Evolutionary conservation across 1,139 yeast species (phyloP).

Genomic region (Suhomyces coccinellae): DNA sequence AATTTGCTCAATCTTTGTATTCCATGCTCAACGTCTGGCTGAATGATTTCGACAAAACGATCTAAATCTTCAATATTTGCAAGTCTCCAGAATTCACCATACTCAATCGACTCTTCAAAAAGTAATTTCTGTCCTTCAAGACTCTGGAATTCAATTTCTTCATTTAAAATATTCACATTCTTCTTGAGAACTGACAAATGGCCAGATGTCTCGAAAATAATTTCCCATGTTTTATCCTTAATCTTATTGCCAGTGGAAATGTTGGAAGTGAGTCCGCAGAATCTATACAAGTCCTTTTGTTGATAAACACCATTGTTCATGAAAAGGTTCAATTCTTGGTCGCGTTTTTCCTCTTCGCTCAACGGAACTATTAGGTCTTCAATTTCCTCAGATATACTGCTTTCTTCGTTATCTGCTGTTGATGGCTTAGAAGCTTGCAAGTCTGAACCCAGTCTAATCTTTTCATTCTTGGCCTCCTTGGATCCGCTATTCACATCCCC

Average conservation of each 20-base stretch:
- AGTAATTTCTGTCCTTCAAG: slow-evolving; percentile 7
- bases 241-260: slow-evolving; percentile 5
- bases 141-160: slow-evolving; percentile 8
- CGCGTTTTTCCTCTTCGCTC: slow-evolving; percentile 5
- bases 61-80: slow-evolving; percentile 11
- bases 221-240: slow-evolving; percentile 6
- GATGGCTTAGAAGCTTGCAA: no score
- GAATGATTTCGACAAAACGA: slow-evolving; percentile 3
- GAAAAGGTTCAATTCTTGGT: slow-evolving; percentile 7
- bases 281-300: slow-evolving; percentile 9
- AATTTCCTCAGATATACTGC: no score
- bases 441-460: no score
- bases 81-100: slow-evolving; percentile 15
- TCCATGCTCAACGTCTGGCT: slow-evolving; percentile 5
- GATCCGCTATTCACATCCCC: no score
- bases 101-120: slow-evolving; percentile 7
- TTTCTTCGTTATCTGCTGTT: no score
- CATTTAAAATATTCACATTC: slow-evolving; percentile 11
- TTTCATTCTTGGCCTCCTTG: no score
- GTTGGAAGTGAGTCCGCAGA: slow-evolving; percentile 12
- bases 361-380: not conserved
- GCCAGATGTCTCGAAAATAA: slow-evolving; percentile 11
- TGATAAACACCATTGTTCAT: slow-evolving; percentile 12
- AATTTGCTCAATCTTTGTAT: not conserved
- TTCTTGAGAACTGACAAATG: slow-evolving; percentile 12